A percentile compares a stretch with the other conserved stretches of the same genome.
These are phyloP conservation scores for Sporisorium reilianum DNA, from an alignment of 1,284 basidiomycete genomes.

Conservation along the genomic window DNA sequence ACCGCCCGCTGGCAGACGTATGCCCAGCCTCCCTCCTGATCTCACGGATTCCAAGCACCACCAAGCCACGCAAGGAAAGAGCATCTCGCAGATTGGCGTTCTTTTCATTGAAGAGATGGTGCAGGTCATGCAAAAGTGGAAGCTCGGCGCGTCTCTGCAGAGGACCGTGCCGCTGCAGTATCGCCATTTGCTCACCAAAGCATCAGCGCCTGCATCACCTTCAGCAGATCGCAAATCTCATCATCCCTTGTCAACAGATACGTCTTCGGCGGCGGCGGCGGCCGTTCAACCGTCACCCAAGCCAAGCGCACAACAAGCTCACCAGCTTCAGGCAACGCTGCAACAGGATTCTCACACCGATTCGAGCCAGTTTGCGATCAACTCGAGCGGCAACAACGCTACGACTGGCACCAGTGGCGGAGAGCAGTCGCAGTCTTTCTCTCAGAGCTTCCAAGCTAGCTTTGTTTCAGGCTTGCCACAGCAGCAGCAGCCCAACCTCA, in stretches of 20 bases:
- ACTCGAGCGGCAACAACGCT: neutral
- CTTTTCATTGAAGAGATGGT: conserved; percentile 48
- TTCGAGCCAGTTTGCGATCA: neutral
- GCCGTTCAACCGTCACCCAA: neutral
- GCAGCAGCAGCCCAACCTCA: neutral
- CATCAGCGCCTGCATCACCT: neutral
- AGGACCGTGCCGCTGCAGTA: conserved; percentile 26
- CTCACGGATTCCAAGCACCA: conserved; percentile 18
- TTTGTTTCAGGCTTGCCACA: conserved; percentile 22
- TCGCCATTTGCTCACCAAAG: conserved; percentile 19
- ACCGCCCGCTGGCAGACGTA: conserved; percentile 19
- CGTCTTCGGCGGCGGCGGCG: neutral
- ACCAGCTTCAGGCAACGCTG: neutral
- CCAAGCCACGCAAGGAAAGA: conserved; percentile 14
- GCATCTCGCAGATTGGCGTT: conserved; percentile 49
- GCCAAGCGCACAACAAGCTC: neutral
- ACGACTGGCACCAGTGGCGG: neutral
- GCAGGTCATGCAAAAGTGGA: conserved; percentile 51
- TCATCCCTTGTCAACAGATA: neutral
- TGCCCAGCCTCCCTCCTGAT: conserved; percentile 23
- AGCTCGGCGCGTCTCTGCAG: conserved; percentile 40
- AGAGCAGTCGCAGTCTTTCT: conserved; percentile 13
- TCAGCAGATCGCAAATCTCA: conserved; percentile 1
- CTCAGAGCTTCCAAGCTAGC: conserved; percentile 21
- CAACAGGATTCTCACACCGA: neutral